Conservation (phyloP, 2,329 filamentous ascomycete species). For the Clathrospora elynae region DNA sequence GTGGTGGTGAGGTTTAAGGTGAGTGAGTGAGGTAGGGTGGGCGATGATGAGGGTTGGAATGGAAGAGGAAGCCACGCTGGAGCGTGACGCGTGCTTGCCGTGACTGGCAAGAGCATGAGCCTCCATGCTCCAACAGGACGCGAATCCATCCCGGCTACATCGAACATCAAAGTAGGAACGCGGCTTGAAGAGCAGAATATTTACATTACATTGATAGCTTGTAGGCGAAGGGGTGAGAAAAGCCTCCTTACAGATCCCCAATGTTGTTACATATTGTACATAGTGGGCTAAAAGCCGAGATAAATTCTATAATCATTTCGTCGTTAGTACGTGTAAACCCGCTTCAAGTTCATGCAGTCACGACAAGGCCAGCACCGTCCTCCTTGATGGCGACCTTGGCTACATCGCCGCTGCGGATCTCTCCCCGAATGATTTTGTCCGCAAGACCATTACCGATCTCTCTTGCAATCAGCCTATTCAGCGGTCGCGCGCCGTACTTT, state of each 20-base stretch:
- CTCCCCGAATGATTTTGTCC: conserved; percentile 87
- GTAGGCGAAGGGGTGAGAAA: no score
- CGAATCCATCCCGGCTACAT: no score
- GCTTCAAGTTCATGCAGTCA: conserved; percentile 21
- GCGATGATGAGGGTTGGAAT: not conserved
- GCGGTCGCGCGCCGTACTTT: conserved; percentile 84
- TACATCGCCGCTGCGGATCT: conserved; percentile 74
- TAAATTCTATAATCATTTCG: conserved; percentile 29
- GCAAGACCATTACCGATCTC: conserved; percentile 88
- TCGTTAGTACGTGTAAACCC: conserved; percentile 21
- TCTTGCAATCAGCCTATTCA: conserved; percentile 88
- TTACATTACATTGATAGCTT: conserved; percentile 8
- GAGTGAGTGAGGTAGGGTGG: conserved; percentile 1
- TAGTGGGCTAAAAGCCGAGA: conserved; percentile 3
- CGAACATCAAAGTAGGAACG: no score
- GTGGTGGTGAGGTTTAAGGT: not conserved
- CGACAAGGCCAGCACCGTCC: conserved; percentile 42
- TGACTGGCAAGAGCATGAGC: not conserved
- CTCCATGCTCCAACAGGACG: no score
- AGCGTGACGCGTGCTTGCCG: conserved; percentile 23
- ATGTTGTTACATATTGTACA: conserved; percentile 22
- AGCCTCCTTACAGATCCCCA: conserved; percentile 17
- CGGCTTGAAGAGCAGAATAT: conserved; percentile 12
- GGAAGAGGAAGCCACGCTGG: conserved; percentile 24
- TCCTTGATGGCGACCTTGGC: conserved; percentile 72